Conservation (phyloP, 1,284 basidiomycete genomes). For the Thecaphora frezii region DNA sequence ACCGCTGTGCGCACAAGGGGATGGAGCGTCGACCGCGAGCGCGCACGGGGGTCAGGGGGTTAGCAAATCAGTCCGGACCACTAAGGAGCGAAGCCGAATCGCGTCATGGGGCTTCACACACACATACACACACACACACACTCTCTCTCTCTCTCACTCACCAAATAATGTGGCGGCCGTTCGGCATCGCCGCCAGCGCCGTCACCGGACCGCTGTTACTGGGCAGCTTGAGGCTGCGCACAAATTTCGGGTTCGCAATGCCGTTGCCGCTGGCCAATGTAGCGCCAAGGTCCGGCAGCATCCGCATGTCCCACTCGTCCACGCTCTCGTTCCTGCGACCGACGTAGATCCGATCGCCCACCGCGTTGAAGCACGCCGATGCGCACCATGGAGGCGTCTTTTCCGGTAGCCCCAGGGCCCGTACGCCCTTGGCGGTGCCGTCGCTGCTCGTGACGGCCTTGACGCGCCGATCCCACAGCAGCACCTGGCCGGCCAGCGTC, state of each 20-base stretch:
- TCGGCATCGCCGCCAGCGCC: slow-evolving; percentile 84
- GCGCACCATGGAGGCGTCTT: slow-evolving; percentile 95
- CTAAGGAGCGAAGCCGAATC: no score
- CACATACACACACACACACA: no score
- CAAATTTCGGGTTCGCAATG: slow-evolving; percentile 68
- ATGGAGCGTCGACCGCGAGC: background rate
- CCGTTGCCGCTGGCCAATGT: background rate
- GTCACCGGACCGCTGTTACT: slow-evolving; percentile 86
- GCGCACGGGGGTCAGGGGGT: background rate
- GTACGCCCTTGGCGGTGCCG: slow-evolving; percentile 66
- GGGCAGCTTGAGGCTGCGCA: slow-evolving; percentile 83
- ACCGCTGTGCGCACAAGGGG: slow-evolving; percentile 69
- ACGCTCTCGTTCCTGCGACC: slow-evolving; percentile 87
- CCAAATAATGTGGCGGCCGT: slow-evolving; percentile 86
- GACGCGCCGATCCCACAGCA: slow-evolving; percentile 84
- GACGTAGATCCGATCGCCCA: slow-evolving; percentile 84
- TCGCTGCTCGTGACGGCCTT: slow-evolving; percentile 62
- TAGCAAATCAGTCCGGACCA: background rate
- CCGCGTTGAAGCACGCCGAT: slow-evolving; percentile 71
- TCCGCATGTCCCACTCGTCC: slow-evolving; percentile 85
- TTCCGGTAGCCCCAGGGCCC: slow-evolving; percentile 80
- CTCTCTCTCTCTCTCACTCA: slow-evolving; percentile 61
- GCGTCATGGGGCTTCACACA: background rate
- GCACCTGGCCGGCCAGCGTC: slow-evolving; percentile 86
- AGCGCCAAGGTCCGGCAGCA: slow-evolving; percentile 18